Conservation (phyloP, 257 asterid species). For the Petrea volubilis region DNA sequence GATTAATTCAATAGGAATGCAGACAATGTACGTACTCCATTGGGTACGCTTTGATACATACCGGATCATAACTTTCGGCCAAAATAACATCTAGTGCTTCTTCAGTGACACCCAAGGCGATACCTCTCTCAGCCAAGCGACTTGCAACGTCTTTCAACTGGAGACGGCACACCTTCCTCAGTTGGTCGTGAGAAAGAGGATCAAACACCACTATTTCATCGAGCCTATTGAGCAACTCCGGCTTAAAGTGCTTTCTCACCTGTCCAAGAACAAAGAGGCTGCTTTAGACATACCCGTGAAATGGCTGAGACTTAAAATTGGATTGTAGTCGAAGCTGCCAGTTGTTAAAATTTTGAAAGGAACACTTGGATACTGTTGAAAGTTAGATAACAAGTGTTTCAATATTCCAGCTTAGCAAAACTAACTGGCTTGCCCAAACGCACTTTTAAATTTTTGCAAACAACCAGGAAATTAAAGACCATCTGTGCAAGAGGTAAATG, state of each 20-base stretch:
- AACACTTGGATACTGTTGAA: too few relatives aligned
- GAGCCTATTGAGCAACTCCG: slow-evolving; percentile 77
- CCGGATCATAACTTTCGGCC: slow-evolving; percentile 84
- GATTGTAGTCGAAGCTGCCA: too few relatives aligned
- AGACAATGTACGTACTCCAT: too few relatives aligned
- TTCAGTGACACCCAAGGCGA: slow-evolving; percentile 78
- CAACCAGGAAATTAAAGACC: too few relatives aligned
- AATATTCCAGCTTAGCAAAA: too few relatives aligned
- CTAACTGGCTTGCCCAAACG: too few relatives aligned
- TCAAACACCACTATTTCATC: slow-evolving; percentile 92
- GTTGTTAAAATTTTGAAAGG: too few relatives aligned
- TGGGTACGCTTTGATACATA: slow-evolving; percentile 30
- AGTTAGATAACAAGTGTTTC: too few relatives aligned
- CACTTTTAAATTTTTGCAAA: too few relatives aligned
- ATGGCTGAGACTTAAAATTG: too few relatives aligned
- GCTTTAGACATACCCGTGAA: too few relatives aligned
- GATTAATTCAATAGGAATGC: not conserved
- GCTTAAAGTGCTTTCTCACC: slow-evolving; percentile 94
- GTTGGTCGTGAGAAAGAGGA: slow-evolving; percentile 80
- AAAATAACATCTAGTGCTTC: slow-evolving; percentile 72
- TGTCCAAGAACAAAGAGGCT: too few relatives aligned
- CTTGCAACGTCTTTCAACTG: slow-evolving; percentile 81
- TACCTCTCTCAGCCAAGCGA: slow-evolving; percentile 86
- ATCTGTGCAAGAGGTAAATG: not conserved
- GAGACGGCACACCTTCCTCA: slow-evolving; percentile 78